These are phyloP conservation scores for Mimosa bimucronata DNA, from an alignment of 306 rosid genomes.

Conservation along the genomic window DNA sequence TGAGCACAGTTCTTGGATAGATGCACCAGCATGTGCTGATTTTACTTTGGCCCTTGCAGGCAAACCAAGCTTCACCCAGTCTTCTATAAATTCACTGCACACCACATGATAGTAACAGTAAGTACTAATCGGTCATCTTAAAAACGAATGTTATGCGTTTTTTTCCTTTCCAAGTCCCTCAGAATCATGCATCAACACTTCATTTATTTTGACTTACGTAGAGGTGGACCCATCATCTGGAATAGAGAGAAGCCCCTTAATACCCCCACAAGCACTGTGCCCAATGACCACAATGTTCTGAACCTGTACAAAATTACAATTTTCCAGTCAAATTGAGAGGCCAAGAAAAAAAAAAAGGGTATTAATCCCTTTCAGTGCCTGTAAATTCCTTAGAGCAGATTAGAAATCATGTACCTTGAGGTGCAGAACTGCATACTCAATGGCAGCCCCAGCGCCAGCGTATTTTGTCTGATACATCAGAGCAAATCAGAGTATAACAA, in stretches of 20 bases:
- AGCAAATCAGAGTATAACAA: constrained; percentile 12
- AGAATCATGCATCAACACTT: background rate
- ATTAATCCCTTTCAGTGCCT: background rate
- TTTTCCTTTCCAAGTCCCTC: background rate
- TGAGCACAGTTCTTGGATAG: constrained; percentile 58
- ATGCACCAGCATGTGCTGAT: constrained; percentile 39
- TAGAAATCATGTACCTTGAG: constrained; percentile 69
- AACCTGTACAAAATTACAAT: constrained; percentile 50
- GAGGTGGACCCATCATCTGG: constrained; percentile 65
- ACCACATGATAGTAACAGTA: background rate
- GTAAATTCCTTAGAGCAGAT: background rate
- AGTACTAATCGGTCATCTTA: background rate
- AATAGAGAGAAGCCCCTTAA: constrained; percentile 80
- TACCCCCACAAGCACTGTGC: constrained; percentile 97
- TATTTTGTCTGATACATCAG: constrained; percentile 51
- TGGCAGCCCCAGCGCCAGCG: constrained; percentile 78
- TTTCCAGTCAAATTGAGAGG: no score
- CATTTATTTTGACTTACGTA: constrained; percentile 52
- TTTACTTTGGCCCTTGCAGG: constrained; percentile 86
- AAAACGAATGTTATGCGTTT: background rate
- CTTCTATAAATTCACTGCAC: constrained; percentile 86
- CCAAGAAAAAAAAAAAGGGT: background rate
- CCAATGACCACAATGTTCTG: constrained; percentile 68
- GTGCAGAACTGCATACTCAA: constrained; percentile 87
- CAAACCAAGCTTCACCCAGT: constrained; percentile 76